These are phyloP conservation scores for Waitea zeae DNA, from an alignment of 1,284 basidiomycete species.

Conservation along the genomic window DNA sequence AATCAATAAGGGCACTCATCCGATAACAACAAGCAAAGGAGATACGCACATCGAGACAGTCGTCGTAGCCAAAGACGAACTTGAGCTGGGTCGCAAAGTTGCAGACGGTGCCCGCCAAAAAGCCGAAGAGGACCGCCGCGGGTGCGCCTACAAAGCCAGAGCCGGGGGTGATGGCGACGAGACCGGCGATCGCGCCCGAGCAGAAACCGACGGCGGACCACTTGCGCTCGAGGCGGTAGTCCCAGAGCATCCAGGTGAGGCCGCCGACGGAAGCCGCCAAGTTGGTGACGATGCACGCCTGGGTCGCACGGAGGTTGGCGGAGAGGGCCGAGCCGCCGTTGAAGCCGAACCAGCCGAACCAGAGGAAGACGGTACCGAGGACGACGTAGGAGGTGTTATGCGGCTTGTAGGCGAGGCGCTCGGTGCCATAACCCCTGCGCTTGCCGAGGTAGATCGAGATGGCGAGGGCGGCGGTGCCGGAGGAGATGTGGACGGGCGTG, in stretches of 20 bases:
- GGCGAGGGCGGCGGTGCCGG: constrained; percentile 81
- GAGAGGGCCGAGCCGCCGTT: constrained; percentile 77
- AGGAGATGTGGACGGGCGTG: constrained; percentile 87
- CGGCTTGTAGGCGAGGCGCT: constrained; percentile 79
- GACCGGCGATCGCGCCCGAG: constrained; percentile 82
- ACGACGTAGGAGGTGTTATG: constrained; percentile 82
- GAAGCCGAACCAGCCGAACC: constrained; percentile 97
- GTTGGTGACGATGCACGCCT: constrained; percentile 91
- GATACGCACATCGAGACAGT: constrained; percentile 56
- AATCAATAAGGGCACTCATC: constrained; percentile 2
- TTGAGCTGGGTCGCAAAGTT: constrained; percentile 96
- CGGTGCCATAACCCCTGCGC: constrained; percentile 85
- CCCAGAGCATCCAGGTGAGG: constrained; percentile 91
- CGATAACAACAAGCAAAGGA: background rate
- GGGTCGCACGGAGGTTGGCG: constrained; percentile 77
- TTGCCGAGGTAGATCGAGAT: constrained; percentile 88
- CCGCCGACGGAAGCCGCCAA: constrained; percentile 75
- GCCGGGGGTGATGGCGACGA: constrained; percentile 86
- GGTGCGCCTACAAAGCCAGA: constrained; percentile 78
- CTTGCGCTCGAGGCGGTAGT: constrained; percentile 85
- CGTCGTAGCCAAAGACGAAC: constrained; percentile 58
- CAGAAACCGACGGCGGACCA: constrained; percentile 94
- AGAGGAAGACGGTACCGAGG: constrained; percentile 85
- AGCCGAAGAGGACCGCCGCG: constrained; percentile 73
- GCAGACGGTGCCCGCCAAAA: constrained; percentile 70